Evolutionary conservation across 164 flowering plant species (phyloP).

Genomic region (Buxus sempervirens): DNA sequence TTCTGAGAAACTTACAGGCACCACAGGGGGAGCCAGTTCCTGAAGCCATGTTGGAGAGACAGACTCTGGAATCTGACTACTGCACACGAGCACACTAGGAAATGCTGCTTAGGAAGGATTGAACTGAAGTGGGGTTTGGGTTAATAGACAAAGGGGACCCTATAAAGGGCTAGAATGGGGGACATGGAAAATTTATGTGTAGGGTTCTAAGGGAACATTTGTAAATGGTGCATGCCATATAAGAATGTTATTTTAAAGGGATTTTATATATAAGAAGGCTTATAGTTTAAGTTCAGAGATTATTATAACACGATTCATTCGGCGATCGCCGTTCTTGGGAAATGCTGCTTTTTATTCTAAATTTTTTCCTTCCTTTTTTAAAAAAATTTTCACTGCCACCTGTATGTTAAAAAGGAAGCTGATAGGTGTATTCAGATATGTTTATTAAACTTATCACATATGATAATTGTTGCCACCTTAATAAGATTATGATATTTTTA

Average conservation of each 20-base stretch:
- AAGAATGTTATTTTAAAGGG: not conserved
- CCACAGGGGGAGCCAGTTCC: slow-evolving; percentile 87
- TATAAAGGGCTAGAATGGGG: slow-evolving; percentile 37
- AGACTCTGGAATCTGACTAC: not conserved
- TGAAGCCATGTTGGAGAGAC: slow-evolving; percentile 21
- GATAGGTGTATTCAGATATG: not conserved
- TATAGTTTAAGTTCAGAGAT: slow-evolving; percentile 4
- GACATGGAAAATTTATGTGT: slow-evolving; percentile 50
- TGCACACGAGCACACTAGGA: slow-evolving; percentile 60
- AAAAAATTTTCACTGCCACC: not conserved
- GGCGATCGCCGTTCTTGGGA: slow-evolving; percentile 94
- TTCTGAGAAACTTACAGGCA: slow-evolving; percentile 91
- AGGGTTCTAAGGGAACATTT: slow-evolving; percentile 70
- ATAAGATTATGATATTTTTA: too few relatives aligned
- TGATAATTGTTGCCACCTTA: not conserved
- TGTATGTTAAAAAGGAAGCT: not conserved
- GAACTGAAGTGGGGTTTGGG: slow-evolving; percentile 2
- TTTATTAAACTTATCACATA: not conserved
- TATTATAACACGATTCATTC: slow-evolving; percentile 28
- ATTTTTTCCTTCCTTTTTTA: not conserved
- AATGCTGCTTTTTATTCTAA: slow-evolving; percentile 45
- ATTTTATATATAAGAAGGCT: not conserved
- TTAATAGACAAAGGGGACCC: slow-evolving; percentile 21
- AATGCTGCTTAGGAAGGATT: slow-evolving; percentile 29
- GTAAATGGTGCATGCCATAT: slow-evolving; percentile 31